These are phyloP conservation scores for Ophiostoma fasciatum DNA, from an alignment of 2,329 filamentous ascomycete genomes.

Conservation along the genomic window DNA sequence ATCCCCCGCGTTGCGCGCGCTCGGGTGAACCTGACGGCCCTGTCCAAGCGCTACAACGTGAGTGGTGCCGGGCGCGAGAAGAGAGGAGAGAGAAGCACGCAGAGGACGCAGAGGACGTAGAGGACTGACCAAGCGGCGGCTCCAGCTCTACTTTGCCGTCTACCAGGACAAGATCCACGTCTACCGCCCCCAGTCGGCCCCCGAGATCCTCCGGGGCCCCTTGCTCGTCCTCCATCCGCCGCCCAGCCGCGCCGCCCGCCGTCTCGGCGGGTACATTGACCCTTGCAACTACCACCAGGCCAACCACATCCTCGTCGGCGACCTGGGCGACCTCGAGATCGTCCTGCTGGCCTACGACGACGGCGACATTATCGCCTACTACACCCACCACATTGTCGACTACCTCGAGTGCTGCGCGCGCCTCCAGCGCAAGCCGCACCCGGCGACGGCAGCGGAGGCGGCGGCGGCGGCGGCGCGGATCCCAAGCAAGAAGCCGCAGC, in stretches of 20 bases:
- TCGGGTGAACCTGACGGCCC: conserved; percentile 40
- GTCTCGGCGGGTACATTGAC: conserved; percentile 39
- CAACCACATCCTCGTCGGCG: conserved; percentile 55
- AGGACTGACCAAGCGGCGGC: too few species aligned
- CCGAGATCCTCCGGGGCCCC: conserved; percentile 35
- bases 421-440: not conserved
- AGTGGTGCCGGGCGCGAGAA: too few species aligned
- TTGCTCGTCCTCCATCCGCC: conserved; percentile 34
- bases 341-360: conserved; percentile 56
- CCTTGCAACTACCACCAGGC: conserved; percentile 39
- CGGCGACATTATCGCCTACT: conserved; percentile 59
- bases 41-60: conserved; percentile 44
- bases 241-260: conserved; percentile 22
- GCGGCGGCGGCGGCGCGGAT: too few species aligned
- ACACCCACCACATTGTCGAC: conserved; percentile 37
- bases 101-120: too few species aligned
- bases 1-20: conserved; percentile 16
- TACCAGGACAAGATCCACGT: conserved; percentile 43
- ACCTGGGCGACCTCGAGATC: conserved; percentile 56
- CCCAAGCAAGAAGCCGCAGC: conserved; percentile 9
- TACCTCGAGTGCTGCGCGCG: conserved; percentile 24
- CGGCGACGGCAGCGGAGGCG: not conserved
- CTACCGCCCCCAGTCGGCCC: conserved; percentile 32
- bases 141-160: conserved; percentile 46
- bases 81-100: too few species aligned